Evolutionary conservation across 2,329 filamentous ascomycete species (phyloP).

Genomic region (Pseudocercospora fuligena): DNA sequence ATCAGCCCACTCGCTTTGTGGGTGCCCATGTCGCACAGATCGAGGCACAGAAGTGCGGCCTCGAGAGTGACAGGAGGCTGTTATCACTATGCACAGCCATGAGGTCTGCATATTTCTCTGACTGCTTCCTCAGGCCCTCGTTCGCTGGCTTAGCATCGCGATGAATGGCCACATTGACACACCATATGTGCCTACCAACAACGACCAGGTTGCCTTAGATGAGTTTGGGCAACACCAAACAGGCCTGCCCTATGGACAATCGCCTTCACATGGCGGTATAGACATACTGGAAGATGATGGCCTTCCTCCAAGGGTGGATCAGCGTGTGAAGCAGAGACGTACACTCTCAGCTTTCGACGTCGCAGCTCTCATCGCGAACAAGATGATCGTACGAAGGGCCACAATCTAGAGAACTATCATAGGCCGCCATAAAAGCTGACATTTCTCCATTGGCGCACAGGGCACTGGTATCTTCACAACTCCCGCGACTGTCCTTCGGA

Average conservation of each 20-base stretch:
- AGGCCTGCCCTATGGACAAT: not conserved
- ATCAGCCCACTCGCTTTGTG: not conserved
- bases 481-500: conserved; percentile 20
- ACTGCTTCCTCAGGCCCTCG: not conserved
- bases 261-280: not conserved
- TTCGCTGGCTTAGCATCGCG: not conserved
- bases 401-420: not conserved
- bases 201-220: not conserved
- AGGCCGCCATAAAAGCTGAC: not conserved
- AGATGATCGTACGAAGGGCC: conserved; percentile 24
- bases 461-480: conserved; percentile 28
- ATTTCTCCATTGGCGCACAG: not conserved
- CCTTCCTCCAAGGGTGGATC: conserved; percentile 2
- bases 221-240: not conserved
- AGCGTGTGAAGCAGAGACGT: conserved; percentile 9
- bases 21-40: not conserved
- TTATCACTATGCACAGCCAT: not conserved
- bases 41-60: not conserved
- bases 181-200: not conserved
- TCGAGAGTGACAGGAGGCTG: not conserved
- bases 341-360: conserved; percentile 26
- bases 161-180: not conserved
- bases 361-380: conserved; percentile 28
- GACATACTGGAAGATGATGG: conserved; percentile 3
- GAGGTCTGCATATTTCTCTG: not conserved